These are phyloP conservation scores for Aphanomyces invadans DNA, from an alignment of 352 stramenopile species.

Conservation along the genomic window DNA sequence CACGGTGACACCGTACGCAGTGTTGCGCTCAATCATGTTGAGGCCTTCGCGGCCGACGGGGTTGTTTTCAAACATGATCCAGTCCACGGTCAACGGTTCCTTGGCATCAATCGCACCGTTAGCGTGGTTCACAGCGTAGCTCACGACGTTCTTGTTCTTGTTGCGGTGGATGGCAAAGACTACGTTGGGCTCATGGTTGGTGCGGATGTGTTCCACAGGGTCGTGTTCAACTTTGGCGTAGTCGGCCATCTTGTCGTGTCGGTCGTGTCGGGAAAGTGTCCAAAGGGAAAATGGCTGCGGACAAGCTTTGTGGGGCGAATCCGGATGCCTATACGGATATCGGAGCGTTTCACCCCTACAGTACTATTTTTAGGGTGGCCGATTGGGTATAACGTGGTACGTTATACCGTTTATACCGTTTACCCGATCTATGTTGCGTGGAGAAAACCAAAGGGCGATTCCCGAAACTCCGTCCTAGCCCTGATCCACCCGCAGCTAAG, in stretches of 20 bases:
- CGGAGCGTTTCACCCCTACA: neutral
- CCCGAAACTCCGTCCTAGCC: too few relatives aligned
- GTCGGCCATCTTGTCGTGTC: constrained; percentile 34
- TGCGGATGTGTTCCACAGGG: constrained; percentile 59
- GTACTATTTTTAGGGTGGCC: neutral
- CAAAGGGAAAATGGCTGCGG: neutral
- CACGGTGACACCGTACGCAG: constrained; percentile 66
- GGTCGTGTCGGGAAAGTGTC: neutral
- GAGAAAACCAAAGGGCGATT: too few relatives aligned
- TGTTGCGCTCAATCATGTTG: constrained; percentile 83
- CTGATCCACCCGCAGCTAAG: too few relatives aligned
- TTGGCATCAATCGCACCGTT: constrained; percentile 54
- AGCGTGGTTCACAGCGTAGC: constrained; percentile 63
- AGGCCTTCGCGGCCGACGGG: constrained; percentile 70
- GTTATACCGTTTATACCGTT: too few relatives aligned
- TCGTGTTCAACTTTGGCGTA: constrained; percentile 86
- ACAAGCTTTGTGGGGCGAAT: neutral
- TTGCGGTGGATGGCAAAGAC: constrained; percentile 84
- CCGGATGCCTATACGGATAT: neutral
- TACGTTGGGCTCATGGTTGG: constrained; percentile 68
- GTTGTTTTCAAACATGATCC: constrained; percentile 87
- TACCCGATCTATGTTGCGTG: too few relatives aligned
- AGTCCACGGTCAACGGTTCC: constrained; percentile 79
- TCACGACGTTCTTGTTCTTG: constrained; percentile 87
- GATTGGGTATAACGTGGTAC: neutral